phyloP scores from a whole-genome alignment of 2,329 filamentous ascomycete genomes.

The Fusarium haematococcum region DNA sequence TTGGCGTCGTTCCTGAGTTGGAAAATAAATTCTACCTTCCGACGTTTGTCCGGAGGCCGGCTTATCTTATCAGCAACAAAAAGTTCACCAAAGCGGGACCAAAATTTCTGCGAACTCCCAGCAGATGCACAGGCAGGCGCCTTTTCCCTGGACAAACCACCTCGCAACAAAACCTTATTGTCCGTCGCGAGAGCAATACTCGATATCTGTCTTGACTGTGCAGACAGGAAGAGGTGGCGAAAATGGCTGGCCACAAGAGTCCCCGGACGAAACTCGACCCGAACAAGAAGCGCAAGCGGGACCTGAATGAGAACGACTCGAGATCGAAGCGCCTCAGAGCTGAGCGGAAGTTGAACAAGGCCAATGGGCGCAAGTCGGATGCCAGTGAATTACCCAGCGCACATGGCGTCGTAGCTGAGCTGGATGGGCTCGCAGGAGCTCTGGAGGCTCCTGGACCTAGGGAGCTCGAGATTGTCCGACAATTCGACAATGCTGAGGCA shows the following conservation, averaged over 20 bases:
- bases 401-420: conserved; percentile 26
- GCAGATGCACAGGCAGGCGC: conserved; percentile 26
- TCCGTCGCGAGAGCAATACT: conserved; percentile 33
- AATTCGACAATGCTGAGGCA: conserved; percentile 47
- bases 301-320: conserved; percentile 55
- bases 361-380: conserved; percentile 39
- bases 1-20: conserved; percentile 20
- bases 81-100: conserved; percentile 53
- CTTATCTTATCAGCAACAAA: conserved; percentile 58
- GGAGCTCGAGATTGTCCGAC: conserved; percentile 41
- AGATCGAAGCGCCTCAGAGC: conserved; percentile 56
- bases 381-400: conserved; percentile 6
- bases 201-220: conserved; percentile 13
- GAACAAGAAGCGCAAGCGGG: conserved; percentile 62
- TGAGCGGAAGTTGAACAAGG: conserved; percentile 46
- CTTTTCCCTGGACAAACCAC: conserved; percentile 33
- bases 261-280: conserved; percentile 50
- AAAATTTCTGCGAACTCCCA: conserved; percentile 52
- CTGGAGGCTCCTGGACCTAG: conserved; percentile 31
- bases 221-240: conserved; percentile 22
- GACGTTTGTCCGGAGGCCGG: conserved; percentile 45
- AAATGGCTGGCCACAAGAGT: conserved; percentile 52
- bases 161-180: conserved; percentile 11
- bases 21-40: conserved; percentile 46
- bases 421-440: conserved; percentile 31